A percentile compares a stretch with the other conserved stretches of the same genome.
Conservation (phyloP, 2,329 filamentous ascomycete species). For the Penicillium fuscoglaucum region DNA sequence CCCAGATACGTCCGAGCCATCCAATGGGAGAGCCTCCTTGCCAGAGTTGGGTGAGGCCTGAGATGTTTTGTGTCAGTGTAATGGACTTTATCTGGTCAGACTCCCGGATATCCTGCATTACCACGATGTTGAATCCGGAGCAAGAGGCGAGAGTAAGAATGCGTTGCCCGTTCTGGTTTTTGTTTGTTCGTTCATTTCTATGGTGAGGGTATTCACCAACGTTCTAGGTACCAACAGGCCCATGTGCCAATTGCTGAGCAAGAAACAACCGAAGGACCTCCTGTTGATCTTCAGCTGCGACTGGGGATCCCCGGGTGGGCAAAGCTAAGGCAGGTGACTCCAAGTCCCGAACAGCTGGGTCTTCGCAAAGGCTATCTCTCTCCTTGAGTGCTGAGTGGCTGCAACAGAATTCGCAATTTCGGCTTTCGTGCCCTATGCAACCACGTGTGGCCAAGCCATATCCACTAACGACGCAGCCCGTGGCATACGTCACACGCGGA, state of each 20-base stretch:
- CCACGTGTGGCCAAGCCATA: slow-evolving; percentile 55
- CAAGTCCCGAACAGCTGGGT: slow-evolving; percentile 12
- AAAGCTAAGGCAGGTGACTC: no score
- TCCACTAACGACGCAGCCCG: slow-evolving; percentile 58
- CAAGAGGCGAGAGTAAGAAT: slow-evolving; percentile 53
- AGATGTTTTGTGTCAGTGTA: no score
- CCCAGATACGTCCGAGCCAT: no score
- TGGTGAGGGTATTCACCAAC: neutral
- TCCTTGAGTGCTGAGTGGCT: slow-evolving; percentile 47
- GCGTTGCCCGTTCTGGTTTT: slow-evolving; percentile 38
- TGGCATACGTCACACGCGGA: slow-evolving; percentile 56
- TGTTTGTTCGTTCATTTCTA: no score
- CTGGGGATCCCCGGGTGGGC: slow-evolving; percentile 56
- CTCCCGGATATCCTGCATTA: slow-evolving; percentile 40
- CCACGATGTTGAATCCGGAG: slow-evolving; percentile 56
- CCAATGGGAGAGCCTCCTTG: no score
- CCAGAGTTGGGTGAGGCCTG: no score
- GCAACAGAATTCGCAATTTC: slow-evolving; percentile 42
- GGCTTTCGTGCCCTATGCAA: slow-evolving; percentile 50
- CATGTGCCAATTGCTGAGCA: slow-evolving; percentile 54
- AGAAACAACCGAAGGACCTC: slow-evolving; percentile 41
- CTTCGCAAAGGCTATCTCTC: slow-evolving; percentile 52
- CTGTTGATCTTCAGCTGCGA: slow-evolving; percentile 36
- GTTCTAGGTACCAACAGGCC: slow-evolving; percentile 46
- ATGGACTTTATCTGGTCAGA: no score